These are phyloP conservation scores for Entomortierella chlamydospora DNA, from an alignment of 192 early-diverging fungal genomes.

Conservation along the genomic window DNA sequence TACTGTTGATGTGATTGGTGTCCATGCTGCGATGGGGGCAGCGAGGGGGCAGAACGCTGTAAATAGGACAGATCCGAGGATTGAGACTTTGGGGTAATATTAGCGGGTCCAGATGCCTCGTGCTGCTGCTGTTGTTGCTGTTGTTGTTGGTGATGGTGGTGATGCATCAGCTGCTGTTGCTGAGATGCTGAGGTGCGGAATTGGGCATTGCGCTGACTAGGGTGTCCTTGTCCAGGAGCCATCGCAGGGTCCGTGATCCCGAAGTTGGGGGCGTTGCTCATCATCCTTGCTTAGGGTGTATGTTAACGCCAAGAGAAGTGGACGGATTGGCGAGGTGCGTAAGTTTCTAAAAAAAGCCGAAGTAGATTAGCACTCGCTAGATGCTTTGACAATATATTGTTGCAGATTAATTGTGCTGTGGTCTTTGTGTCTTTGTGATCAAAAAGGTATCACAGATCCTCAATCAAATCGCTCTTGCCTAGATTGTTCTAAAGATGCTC, in stretches of 20 bases:
- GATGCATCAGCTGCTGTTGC: constrained; percentile 16
- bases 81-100: constrained; percentile 11
- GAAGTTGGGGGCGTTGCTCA: constrained; percentile 29
- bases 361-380: too few relatives aligned
- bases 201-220: constrained; percentile 35
- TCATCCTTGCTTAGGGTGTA: constrained; percentile 6
- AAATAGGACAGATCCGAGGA: background rate
- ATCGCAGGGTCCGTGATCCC: constrained; percentile 22
- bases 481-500: too few relatives aligned
- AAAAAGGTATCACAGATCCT: too few relatives aligned
- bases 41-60: constrained; percentile 2
- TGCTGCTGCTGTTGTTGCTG: constrained; percentile 29
- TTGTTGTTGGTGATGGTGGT: constrained; percentile 26
- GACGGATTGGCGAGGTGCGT: too few relatives aligned
- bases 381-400: too few relatives aligned
- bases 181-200: constrained; percentile 26
- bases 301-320: too few relatives aligned
- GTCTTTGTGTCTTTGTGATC: too few relatives aligned
- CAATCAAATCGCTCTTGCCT: too few relatives aligned
- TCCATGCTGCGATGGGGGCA: constrained; percentile 4
- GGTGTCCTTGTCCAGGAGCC: constrained; percentile 11
- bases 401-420: too few relatives aligned
- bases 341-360: too few relatives aligned
- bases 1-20: constrained; percentile 11
- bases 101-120: constrained; percentile 5